A percentile compares a stretch with the other conserved stretches of the same genome.
These are phyloP conservation scores for Starmerella sirachaensis DNA, from an alignment of 805 yeast genomes.

Conservation along the genomic window DNA sequence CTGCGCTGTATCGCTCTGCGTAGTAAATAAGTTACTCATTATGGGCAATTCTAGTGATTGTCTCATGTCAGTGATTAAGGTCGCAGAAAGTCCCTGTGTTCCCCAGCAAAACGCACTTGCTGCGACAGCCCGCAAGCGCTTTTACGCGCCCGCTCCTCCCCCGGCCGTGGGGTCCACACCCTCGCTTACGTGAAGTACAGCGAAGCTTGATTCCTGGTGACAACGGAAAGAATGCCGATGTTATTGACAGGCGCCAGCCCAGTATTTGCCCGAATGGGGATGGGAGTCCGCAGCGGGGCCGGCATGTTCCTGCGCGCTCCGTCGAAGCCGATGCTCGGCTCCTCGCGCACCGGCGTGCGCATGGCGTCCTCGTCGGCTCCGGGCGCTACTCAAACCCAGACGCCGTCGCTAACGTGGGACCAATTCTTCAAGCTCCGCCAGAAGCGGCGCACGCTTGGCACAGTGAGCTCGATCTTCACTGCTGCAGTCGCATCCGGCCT, in stretches of 20 bases:
- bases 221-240: too few species aligned
- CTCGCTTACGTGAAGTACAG: too few species aligned
- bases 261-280: slow-evolving; percentile 1
- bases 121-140: too few species aligned
- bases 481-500: slow-evolving; percentile 51
- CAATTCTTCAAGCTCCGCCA: slow-evolving; percentile 68
- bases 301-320: neutral
- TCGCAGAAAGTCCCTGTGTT: too few species aligned
- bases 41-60: too few species aligned
- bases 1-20: too few species aligned
- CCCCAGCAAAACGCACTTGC: too few species aligned
- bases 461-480: slow-evolving; percentile 54
- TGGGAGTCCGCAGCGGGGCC: neutral
- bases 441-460: slow-evolving; percentile 58
- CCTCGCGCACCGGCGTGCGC: slow-evolving; percentile 5
- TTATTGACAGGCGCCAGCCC: slow-evolving; percentile 2
- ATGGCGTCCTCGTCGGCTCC: slow-evolving; percentile 3
- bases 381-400: neutral
- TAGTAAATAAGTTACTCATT: too few species aligned
- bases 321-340: neutral
- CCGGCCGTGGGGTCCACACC: too few species aligned
- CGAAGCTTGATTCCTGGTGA: too few species aligned
- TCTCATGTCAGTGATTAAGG: too few species aligned
- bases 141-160: too few species aligned
- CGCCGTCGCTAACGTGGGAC: slow-evolving; percentile 43